phyloP scores from a whole-genome alignment of 208 protist genomes.

The Trypanosoma boissoni region DNA sequence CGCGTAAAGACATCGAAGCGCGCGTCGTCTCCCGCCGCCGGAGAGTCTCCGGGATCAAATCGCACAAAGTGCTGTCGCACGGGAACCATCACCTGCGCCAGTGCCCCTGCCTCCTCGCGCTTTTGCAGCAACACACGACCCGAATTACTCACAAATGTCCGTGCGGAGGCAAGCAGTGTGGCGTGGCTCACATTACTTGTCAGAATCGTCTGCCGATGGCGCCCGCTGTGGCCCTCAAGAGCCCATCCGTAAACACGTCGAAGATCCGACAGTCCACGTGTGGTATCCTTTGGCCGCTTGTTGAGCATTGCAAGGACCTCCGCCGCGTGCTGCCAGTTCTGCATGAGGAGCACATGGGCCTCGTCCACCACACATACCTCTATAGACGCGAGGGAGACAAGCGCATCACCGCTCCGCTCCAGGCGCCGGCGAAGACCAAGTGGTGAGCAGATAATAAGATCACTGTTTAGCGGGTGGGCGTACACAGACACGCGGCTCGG shows the following conservation, averaged over 20 bases:
- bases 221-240: conserved; percentile 68
- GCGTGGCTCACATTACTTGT: conserved; percentile 69
- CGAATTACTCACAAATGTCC: conserved; percentile 65
- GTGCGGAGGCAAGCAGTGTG: conserved; percentile 88
- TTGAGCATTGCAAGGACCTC: conserved; percentile 74
- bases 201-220: conserved; percentile 94
- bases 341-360: conserved; percentile 94
- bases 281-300: conserved; percentile 81
- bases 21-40: conserved; percentile 69
- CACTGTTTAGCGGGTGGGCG: conserved; percentile 88
- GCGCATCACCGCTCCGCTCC: conserved; percentile 68
- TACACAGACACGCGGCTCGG: conserved; percentile 81
- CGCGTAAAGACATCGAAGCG: conserved; percentile 93
- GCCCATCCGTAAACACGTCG: conserved; percentile 86
- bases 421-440: conserved; percentile 86
- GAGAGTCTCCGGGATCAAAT: conserved; percentile 49
- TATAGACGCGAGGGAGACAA: conserved; percentile 90
- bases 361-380: conserved; percentile 94
- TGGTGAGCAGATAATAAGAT: conserved; percentile 96
- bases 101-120: conserved; percentile 43
- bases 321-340: conserved; percentile 96
- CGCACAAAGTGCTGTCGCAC: conserved; percentile 92
- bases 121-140: conserved; percentile 67
- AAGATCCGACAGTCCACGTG: conserved; percentile 80
- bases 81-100: conserved; percentile 58